Percentiles rank a stretch among this genome's conserved stretches.
Conservation (phyloP, 2,329 filamentous ascomycete species). For the Atkinsonella texensis region DNA sequence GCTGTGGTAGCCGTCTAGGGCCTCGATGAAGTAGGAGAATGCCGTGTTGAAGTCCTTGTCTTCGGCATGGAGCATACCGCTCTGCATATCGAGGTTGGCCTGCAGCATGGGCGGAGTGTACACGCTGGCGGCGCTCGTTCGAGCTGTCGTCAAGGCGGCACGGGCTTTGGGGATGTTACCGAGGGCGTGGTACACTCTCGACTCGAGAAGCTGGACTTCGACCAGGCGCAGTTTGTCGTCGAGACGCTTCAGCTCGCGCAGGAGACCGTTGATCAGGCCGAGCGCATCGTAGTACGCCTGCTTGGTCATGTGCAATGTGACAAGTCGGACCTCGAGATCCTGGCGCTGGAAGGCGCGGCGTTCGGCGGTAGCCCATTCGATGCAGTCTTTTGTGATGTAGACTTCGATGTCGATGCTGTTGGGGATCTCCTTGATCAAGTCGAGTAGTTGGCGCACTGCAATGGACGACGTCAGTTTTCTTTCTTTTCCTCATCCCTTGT, state of each 20-base stretch:
- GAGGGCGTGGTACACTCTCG: slow-evolving; percentile 90
- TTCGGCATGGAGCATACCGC: slow-evolving; percentile 95
- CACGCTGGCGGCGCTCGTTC: slow-evolving; percentile 90
- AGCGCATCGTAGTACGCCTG: slow-evolving; percentile 96
- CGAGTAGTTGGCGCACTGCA: slow-evolving; percentile 86
- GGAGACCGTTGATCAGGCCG: slow-evolving; percentile 88
- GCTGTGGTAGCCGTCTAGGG: slow-evolving; percentile 88
- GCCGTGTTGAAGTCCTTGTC: slow-evolving; percentile 99
- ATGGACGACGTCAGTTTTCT: slow-evolving; percentile 1
- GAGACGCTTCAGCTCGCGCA: slow-evolving; percentile 92
- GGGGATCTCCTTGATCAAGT: slow-evolving; percentile 87
- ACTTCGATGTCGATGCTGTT: slow-evolving; percentile 92
- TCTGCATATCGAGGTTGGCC: slow-evolving; percentile 97
- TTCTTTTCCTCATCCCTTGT: not conserved
- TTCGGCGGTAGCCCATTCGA: slow-evolving; percentile 96
- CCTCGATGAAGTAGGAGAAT: slow-evolving; percentile 98
- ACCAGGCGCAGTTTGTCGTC: slow-evolving; percentile 98
- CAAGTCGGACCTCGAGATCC: slow-evolving; percentile 92
- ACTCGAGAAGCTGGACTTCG: slow-evolving; percentile 95
- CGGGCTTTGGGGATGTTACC: slow-evolving; percentile 94
- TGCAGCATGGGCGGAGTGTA: slow-evolving; percentile 94
- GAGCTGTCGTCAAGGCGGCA: slow-evolving; percentile 84
- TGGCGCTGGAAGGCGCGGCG: slow-evolving; percentile 93
- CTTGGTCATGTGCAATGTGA: slow-evolving; percentile 91
- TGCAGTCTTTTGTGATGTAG: slow-evolving; percentile 92